phyloP scores from a whole-genome alignment of 176 grass and related monocot genomes.

The Thalia dealbata region DNA sequence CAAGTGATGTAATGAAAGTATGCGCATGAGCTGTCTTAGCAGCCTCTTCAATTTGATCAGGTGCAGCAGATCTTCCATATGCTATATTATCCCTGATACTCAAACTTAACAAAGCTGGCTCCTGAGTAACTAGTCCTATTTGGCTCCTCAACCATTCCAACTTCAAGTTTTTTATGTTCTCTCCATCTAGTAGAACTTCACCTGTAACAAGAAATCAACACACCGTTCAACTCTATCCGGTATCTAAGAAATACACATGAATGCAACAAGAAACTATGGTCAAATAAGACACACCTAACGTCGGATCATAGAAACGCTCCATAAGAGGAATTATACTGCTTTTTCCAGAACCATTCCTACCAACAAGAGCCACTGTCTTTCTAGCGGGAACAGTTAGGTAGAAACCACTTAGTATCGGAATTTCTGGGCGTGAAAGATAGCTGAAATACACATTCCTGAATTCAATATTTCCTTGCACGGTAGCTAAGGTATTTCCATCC shows the following conservation, averaged over 20 bases:
- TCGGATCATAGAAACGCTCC: slow-evolving; percentile 99
- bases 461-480: slow-evolving; percentile 94
- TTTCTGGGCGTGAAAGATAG: slow-evolving; percentile 92
- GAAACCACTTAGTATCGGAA: slow-evolving; percentile 98
- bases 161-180: slow-evolving; percentile 96
- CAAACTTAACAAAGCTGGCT: slow-evolving; percentile 90
- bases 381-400: slow-evolving; percentile 92
- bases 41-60: slow-evolving; percentile 95
- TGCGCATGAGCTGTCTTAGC: slow-evolving; percentile 99
- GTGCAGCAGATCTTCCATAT: slow-evolving; percentile 82
- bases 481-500: slow-evolving; percentile 60
- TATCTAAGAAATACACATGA: background rate
- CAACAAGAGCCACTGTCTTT: slow-evolving; percentile 99
- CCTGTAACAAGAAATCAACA: slow-evolving; percentile 35
- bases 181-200: slow-evolving; percentile 96
- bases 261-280: slow-evolving; percentile 4
- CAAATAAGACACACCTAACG: slow-evolving; percentile 58
- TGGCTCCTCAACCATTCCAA: slow-evolving; percentile 98
- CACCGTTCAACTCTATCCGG: background rate
- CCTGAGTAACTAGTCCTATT: slow-evolving; percentile 97
- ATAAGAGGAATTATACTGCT: slow-evolving; percentile 99
- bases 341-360: slow-evolving; percentile 97
- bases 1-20: slow-evolving; percentile 80
- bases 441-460: slow-evolving; percentile 99
- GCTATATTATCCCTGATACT: slow-evolving; percentile 97